A percentile compares a stretch with the other conserved stretches of the same genome.
Evolutionary conservation across 2,329 filamentous ascomycete species (phyloP).

Genomic region (Aspergillus quadrilineatus): DNA sequence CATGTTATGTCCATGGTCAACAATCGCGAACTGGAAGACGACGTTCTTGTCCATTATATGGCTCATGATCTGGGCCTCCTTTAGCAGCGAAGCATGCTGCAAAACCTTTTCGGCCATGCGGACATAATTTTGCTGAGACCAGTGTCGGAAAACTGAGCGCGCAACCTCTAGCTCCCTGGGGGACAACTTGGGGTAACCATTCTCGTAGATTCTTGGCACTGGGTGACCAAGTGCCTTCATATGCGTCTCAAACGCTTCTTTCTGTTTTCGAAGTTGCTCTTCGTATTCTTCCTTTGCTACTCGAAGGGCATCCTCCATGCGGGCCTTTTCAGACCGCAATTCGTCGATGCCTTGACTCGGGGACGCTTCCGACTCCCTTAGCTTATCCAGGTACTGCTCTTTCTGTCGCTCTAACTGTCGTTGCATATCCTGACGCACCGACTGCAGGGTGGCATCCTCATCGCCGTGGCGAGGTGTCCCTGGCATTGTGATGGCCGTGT

Average conservation of each 20-base stretch:
- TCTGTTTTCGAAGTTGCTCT: conserved; percentile 77
- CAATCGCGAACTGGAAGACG: conserved; percentile 90
- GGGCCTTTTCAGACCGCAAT: conserved; percentile 75
- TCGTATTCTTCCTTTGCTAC: conserved; percentile 86
- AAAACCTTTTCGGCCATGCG: conserved; percentile 90
- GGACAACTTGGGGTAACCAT: conserved; percentile 56
- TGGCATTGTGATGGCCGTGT: conserved; percentile 90
- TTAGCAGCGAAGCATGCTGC: conserved; percentile 81
- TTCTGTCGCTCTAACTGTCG: conserved; percentile 78
- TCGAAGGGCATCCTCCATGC: conserved; percentile 79
- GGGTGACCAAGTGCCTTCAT: conserved; percentile 69
- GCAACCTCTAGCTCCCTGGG: conserved; percentile 72
- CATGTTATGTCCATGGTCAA: conserved; percentile 82
- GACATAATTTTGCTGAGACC: conserved; percentile 83
- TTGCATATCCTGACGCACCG: conserved; percentile 80
- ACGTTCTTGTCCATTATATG: conserved; percentile 91
- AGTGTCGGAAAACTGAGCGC: conserved; percentile 66
- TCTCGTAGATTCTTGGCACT: conserved; percentile 53
- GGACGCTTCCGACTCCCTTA: conserved; percentile 71
- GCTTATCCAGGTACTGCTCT: conserved; percentile 74
- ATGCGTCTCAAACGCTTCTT: conserved; percentile 79
- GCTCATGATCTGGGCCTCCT: conserved; percentile 97
- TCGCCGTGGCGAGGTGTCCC: conserved; percentile 78
- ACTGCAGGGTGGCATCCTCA: conserved; percentile 68
- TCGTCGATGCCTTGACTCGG: conserved; percentile 75